Evolutionary conservation across 352 stramenopile species (phyloP), one percentile per base, ranked within the genome.

Genomic region (Pythium myriotylum): DNA sequence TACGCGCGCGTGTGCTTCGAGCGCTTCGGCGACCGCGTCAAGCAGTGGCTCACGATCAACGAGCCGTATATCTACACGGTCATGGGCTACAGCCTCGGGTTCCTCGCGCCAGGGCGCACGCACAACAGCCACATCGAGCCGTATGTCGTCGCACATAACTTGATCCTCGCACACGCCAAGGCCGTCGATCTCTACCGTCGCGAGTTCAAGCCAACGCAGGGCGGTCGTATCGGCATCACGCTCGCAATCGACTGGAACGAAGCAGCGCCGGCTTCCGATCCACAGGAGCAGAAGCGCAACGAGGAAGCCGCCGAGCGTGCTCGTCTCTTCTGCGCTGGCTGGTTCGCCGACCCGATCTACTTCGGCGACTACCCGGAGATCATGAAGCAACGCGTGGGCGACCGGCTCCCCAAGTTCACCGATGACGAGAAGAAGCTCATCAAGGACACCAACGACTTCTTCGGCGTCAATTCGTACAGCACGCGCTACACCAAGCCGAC

Each of bases 1-100:
- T 99, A 97, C 68, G 86, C 92, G 40, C 68, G 33, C 50, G 96
- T 61, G 65, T 97, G 72, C 72, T 96, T 69, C 23, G 94, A 98
- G 50, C 78, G 81, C 32, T 98, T 97, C 71, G 94, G 94, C 19
- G 68, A 89, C 62, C 84, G 94, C 32, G 86, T 98, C 17, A 90
- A 96, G 59, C 75, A 80, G 48, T 98, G 95, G 94, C 87, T 96
- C 23, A 98, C 94, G 4, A 86, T 98, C 51, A 99, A 99, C 65
- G 95, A 99, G 71, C 75, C 90, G 4, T 91, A 80, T 76, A 92
- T 73, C 14, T 86, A 95, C 8, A 43, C 56, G 4, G 56, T 61
- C 0, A 46, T 59, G 3, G 74, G 74, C 14, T 83, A 86, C 32
- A 81, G 82, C 48, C 77, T 74, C 23, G 92, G 91, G 33, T 52